Conservation (phyloP, 179 eudicot genomes). For the Nepenthes alata region DNA sequence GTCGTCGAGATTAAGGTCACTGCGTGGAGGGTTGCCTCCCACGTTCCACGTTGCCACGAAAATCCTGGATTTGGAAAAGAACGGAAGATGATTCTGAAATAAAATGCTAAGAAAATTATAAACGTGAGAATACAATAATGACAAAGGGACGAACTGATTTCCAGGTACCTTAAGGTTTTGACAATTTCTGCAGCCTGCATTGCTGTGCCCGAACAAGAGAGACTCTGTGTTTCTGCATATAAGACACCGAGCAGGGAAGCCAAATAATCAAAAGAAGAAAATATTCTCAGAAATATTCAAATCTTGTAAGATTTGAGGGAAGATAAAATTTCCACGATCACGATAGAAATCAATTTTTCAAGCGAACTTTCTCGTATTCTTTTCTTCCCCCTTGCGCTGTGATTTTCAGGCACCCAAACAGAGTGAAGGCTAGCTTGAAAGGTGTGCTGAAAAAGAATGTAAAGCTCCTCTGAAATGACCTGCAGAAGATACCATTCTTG, state of each 20-base stretch:
- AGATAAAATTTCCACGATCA: background rate
- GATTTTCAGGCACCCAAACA: background rate
- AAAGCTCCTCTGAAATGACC: slow-evolving; percentile 5
- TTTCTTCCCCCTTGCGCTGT: too few relatives aligned
- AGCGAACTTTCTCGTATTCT: too few relatives aligned
- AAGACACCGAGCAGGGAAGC: background rate
- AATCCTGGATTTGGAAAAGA: slow-evolving; percentile 16
- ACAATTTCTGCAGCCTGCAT: slow-evolving; percentile 15
- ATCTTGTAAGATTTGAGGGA: background rate
- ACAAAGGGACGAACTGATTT: background rate
- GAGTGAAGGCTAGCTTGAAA: background rate
- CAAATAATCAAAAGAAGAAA: background rate
- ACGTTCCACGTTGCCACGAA: slow-evolving; percentile 71
- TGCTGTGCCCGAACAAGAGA: slow-evolving; percentile 11
- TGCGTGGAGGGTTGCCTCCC: slow-evolving; percentile 50
- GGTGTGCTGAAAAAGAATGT: background rate
- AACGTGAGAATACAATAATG: background rate
- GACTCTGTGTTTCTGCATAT: slow-evolving; percentile 16
- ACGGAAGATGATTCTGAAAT: background rate
- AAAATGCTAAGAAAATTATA: background rate
- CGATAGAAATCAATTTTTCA: background rate
- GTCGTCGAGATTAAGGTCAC: slow-evolving; percentile 40
- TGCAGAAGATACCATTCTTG: slow-evolving; percentile 8
- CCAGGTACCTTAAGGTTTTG: slow-evolving; percentile 27
- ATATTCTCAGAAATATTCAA: background rate